Percentiles rank a stretch among this genome's conserved stretches.
phyloP scores from a whole-genome alignment of 257 asterid genomes.

The Dorcoceras hygrometricum region DNA sequence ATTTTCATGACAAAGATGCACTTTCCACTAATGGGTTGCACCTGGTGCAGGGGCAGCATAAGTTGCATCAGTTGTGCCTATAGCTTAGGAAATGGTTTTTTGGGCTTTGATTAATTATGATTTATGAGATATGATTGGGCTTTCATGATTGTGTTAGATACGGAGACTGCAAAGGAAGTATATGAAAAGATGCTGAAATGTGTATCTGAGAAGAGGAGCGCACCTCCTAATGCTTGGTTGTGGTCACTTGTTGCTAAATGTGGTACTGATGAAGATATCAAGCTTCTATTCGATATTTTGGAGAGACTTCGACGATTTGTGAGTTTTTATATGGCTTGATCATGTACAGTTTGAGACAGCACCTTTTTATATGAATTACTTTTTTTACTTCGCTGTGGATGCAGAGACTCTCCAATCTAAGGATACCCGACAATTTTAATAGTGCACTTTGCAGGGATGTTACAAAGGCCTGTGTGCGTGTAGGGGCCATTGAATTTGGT shows the following conservation, averaged over 20 bases:
- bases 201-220: conserved; percentile 53
- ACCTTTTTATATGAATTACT: conserved; percentile 4
- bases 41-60: neutral
- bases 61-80: neutral
- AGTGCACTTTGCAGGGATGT: conserved; percentile 82
- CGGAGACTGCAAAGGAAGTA: conserved; percentile 67
- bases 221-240: conserved; percentile 90
- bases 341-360: conserved; percentile 13
- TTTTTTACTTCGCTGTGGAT: conserved; percentile 22
- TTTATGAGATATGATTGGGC: neutral
- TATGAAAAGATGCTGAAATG: conserved; percentile 63
- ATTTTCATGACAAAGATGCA: neutral
- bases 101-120: neutral
- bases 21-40: neutral
- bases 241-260: conserved; percentile 73
- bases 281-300: conserved; percentile 65
- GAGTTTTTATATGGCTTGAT: conserved; percentile 34
- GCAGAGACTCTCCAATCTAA: conserved; percentile 91
- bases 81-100: neutral
- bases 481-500: conserved; percentile 80
- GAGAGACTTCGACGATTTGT: conserved; percentile 74
- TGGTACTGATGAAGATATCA: conserved; percentile 60
- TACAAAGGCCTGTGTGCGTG: conserved; percentile 81
- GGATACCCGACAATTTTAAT: conserved; percentile 70
- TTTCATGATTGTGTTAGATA: conserved; percentile 32